Evolutionary conservation across 371 early-diverging fungal genomes (phyloP), one percentile per base, ranked within the genome.

Genomic region (Rhizopus arrhizus): DNA sequence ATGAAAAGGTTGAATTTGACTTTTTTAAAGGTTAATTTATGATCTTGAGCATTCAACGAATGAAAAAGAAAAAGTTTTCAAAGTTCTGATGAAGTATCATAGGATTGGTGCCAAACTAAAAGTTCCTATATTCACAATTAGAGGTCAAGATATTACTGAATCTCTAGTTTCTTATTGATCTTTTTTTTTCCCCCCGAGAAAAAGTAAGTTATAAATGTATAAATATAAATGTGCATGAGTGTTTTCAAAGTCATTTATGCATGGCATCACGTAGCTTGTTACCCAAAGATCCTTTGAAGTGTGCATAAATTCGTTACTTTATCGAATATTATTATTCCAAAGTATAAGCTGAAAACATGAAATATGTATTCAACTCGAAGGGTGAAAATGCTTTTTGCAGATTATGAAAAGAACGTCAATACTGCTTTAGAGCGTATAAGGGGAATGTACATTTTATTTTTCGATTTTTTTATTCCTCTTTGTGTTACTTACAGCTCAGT

Each of bases 1-100:
- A 72, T 55, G 76, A 82, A 29, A 32, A 65, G 3, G 81, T 86
- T 28, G 66, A 78, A 31, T 84, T 88, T 54, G 88, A 89, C 58
- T 64, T 88, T 35, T 28, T 42, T 4, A 86, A 85, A 36, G 11
- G 12, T 1, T 10, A 1, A 40, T 12, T 22, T 22, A 22, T 22
- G 22, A 22, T 22, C 22, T 22, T n/a, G n/a, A n/a, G n/a, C n/a
- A n/a, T n/a, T 22, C 22, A 22, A 2, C 22, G 22, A 22, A 22
- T 0, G 22, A 22, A 22, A 2, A 22, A 22, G 22, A 2, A 0
- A 0, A 22, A 22, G 22, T 22, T 22, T 22, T 22, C 22, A 1
- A 2, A 2, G 22, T 22, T 22, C 22, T 69, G 85, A 85, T 48
- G 38, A 72, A 74, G 78, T 82, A 77, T 43, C 68, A 66, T 50